These are phyloP conservation scores for Iris pallida DNA, from an alignment of 116 monocot genomes.

Conservation along the genomic window DNA sequence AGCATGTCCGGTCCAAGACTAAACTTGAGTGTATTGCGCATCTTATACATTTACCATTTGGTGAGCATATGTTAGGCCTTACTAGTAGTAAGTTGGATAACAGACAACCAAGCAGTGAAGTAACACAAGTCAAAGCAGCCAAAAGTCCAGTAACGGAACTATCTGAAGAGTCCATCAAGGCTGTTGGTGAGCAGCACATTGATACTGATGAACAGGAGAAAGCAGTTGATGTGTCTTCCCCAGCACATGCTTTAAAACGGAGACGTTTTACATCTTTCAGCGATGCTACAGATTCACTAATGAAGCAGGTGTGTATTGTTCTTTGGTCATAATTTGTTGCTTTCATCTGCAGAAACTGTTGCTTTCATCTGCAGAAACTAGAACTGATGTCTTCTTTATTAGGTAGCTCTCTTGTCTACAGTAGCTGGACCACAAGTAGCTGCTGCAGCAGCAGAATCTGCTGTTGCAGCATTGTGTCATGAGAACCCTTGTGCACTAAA, in stretches of 20 bases:
- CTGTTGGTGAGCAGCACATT: slow-evolving; percentile 4
- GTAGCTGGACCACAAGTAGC: slow-evolving; percentile 56
- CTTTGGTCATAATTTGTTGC: slow-evolving; percentile 4
- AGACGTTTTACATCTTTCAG: slow-evolving; percentile 33
- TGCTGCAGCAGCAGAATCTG: slow-evolving; percentile 67
- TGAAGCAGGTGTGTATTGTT: slow-evolving; percentile 46
- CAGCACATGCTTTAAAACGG: slow-evolving; percentile 42
- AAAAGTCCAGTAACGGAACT: slow-evolving; percentile 14
- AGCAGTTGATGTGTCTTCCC: slow-evolving; percentile 14
- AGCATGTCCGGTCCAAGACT: slow-evolving; percentile 73
- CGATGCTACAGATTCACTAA: slow-evolving; percentile 48
- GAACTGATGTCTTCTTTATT: slow-evolving; percentile 22
- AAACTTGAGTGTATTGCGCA: slow-evolving; percentile 79
- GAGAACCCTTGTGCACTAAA: slow-evolving; percentile 57
- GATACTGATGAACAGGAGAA: slow-evolving; percentile 23
- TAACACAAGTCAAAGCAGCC: slow-evolving; percentile 14
- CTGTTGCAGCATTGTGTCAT: slow-evolving; percentile 45
- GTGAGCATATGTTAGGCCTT: slow-evolving; percentile 53
- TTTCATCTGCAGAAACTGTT: neutral
- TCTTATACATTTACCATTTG: slow-evolving; percentile 85
- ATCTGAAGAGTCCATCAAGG: slow-evolving; percentile 15
- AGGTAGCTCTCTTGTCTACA: slow-evolving; percentile 71
- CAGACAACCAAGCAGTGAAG: slow-evolving; percentile 14
- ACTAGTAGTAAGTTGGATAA: slow-evolving; percentile 32
- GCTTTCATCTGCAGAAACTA: neutral